A percentile compares a stretch with the other conserved stretches of the same genome.
These are phyloP conservation scores for Ajuga chamaepitys DNA, from an alignment of 257 asterid species.

Conservation along the genomic window DNA sequence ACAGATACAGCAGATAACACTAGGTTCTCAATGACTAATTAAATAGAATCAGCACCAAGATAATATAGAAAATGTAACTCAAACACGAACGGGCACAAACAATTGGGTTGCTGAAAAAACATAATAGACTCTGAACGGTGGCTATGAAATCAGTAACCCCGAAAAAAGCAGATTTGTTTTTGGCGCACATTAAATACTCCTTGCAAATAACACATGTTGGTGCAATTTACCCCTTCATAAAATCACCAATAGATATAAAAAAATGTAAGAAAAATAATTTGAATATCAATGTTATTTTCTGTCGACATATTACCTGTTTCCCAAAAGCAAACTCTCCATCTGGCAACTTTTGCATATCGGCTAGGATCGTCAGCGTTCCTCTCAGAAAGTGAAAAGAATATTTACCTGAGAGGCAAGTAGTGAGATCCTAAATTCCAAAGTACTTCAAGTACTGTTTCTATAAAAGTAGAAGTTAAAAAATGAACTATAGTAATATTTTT, in stretches of 20 bases:
- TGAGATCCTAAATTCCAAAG: background rate
- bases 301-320: conserved; percentile 52
- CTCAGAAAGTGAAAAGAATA: conserved; percentile 49
- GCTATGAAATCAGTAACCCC: background rate
- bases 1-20: background rate
- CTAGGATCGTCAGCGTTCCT: conserved; percentile 60
- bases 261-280: too few species aligned
- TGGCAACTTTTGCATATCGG: conserved; percentile 70
- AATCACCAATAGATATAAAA: too few species aligned
- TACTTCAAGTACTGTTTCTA: background rate
- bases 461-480: background rate
- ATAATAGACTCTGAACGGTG: background rate
- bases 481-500: background rate
- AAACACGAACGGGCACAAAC: background rate
- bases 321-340: conserved; percentile 72
- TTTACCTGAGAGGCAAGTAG: conserved; percentile 42
- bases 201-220: background rate
- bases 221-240: too few species aligned
- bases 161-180: background rate
- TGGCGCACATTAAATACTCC: background rate
- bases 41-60: background rate
- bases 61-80: background rate
- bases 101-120: background rate
- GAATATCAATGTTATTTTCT: background rate
- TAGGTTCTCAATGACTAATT: background rate